A percentile compares a stretch with the other conserved stretches of the same genome.
These are phyloP conservation scores for Ormosia semicastrata DNA, from an alignment of 306 rosid species.

Conservation along the genomic window DNA sequence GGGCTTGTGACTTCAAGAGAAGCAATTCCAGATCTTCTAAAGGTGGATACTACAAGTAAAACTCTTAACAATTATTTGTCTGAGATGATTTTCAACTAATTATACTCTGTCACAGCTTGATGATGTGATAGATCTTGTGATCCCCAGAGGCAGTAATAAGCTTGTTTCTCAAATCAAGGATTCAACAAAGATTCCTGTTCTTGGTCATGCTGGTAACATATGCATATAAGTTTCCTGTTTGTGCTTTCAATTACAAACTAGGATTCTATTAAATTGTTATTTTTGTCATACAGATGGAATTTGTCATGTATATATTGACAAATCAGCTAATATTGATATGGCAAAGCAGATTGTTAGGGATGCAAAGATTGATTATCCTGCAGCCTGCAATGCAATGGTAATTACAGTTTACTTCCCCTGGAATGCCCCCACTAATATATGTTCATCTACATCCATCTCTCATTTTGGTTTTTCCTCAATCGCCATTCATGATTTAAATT, in stretches of 20 bases:
- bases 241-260: neutral
- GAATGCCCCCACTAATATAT: neutral
- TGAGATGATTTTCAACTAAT: constrained; percentile 26
- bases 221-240: neutral
- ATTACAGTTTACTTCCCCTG: constrained; percentile 15
- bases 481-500: neutral
- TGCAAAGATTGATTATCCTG: constrained; percentile 79
- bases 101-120: constrained; percentile 64
- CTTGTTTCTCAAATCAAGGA: constrained; percentile 91
- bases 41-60: constrained; percentile 43
- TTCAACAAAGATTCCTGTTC: constrained; percentile 91
- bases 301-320: constrained; percentile 84
- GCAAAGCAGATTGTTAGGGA: constrained; percentile 76
- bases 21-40: constrained; percentile 87
- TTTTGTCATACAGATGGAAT: constrained; percentile 65
- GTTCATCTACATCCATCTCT: neutral
- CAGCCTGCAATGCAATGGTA: constrained; percentile 90
- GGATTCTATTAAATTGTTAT: constrained; percentile 18
- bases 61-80: constrained; percentile 14
- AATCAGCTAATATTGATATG: constrained; percentile 69
- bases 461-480: neutral
- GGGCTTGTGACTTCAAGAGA: constrained; percentile 92
- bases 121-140: constrained; percentile 91
- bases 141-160: constrained; percentile 91
- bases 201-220: constrained; percentile 85